Percentiles rank a stretch among this genome's conserved stretches.
These are phyloP conservation scores for Clavulina sp. DNA, from an alignment of 768 basidiomycete species.

Conservation along the genomic window DNA sequence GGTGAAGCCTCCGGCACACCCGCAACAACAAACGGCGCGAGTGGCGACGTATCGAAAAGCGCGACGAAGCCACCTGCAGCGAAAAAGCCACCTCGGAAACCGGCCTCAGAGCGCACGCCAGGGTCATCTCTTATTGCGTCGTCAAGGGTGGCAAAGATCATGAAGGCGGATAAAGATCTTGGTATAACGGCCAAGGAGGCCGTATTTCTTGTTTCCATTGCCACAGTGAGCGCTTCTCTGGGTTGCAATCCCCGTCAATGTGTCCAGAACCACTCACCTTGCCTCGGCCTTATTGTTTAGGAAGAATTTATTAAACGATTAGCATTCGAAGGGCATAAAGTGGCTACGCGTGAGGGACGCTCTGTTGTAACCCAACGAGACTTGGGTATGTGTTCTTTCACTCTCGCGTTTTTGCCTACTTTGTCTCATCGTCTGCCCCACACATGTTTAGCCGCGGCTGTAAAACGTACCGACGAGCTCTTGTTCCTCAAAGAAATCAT, in stretches of 20 bases:
- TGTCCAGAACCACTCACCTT: not conserved
- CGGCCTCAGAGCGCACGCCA: conserved; percentile 8
- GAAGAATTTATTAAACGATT: conserved; percentile 23
- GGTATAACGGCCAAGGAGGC: conserved; percentile 20
- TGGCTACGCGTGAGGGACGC: conserved; percentile 19
- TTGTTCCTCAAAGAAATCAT: conserved; percentile 10
- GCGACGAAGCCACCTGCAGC: not conserved
- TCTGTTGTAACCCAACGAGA: conserved; percentile 20
- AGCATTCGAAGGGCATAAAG: conserved; percentile 19
- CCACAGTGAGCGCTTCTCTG: conserved; percentile 18
- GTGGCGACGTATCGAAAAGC: no score
- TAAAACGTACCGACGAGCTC: conserved; percentile 7
- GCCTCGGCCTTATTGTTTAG: conserved; percentile 9
- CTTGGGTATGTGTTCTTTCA: conserved; percentile 14
- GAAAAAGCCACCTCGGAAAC: not conserved
- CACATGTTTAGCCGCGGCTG: conserved; percentile 4
- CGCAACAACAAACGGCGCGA: no score
- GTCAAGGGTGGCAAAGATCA: conserved; percentile 19
- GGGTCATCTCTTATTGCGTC: conserved; percentile 21
- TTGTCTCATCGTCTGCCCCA: not conserved
- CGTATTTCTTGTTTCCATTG: conserved; percentile 19
- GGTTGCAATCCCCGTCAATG: not conserved
- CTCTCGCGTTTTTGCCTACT: not conserved
- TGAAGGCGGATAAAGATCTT: conserved; percentile 22
- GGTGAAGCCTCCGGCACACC: no score